Conservation (phyloP, 2,329 filamentous ascomycete genomes). For the Elsinoe ampelina region DNA sequence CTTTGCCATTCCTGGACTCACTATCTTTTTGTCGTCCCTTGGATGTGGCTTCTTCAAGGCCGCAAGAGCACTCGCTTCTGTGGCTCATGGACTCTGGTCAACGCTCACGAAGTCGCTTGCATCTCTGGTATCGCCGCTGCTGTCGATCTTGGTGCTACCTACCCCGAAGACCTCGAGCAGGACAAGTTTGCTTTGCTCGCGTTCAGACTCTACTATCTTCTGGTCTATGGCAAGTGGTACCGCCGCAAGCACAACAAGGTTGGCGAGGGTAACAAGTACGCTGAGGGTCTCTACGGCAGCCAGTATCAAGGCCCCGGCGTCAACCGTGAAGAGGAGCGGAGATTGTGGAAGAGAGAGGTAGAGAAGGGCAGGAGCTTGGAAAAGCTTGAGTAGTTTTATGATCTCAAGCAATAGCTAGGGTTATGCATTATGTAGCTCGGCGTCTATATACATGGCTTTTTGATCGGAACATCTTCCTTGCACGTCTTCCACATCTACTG, state of each 20-base stretch:
- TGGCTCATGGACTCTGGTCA: slow-evolving; percentile 60
- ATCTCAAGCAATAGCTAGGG: background rate
- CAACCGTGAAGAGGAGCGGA: slow-evolving; percentile 39
- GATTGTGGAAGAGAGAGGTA: slow-evolving; percentile 45
- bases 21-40: slow-evolving; percentile 56
- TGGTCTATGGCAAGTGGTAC: slow-evolving; percentile 55
- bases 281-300: slow-evolving; percentile 49
- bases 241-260: slow-evolving; percentile 32
- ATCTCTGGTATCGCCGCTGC: slow-evolving; percentile 63
- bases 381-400: background rate
- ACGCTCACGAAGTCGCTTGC: slow-evolving; percentile 61
- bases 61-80: slow-evolving; percentile 55
- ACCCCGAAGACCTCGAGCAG: slow-evolving; percentile 53
- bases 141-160: slow-evolving; percentile 57
- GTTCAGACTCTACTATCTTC: slow-evolving; percentile 53
- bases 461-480: background rate
- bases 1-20: slow-evolving; percentile 56
- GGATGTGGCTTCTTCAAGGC: slow-evolving; percentile 63
- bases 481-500: background rate
- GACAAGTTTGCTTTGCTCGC: slow-evolving; percentile 52
- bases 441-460: background rate
- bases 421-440: background rate
- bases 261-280: slow-evolving; percentile 46
- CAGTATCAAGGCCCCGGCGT: slow-evolving; percentile 53
- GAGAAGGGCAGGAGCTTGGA: slow-evolving; percentile 27